Conservation (phyloP, 352 stramenopile species). For the Phytophthora capsici region DNA sequence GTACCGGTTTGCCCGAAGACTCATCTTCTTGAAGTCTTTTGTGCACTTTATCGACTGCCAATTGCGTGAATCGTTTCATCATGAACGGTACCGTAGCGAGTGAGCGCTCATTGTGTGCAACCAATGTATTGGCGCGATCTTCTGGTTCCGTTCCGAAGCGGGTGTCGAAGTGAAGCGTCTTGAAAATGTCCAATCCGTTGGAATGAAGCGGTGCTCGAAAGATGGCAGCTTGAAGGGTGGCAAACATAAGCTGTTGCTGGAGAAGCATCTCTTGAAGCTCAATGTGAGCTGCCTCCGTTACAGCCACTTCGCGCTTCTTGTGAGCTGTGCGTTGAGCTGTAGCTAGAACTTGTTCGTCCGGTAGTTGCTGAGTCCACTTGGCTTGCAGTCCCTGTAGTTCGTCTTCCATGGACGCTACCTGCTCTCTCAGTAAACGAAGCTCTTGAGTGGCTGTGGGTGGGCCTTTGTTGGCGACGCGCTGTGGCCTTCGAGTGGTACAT, state of each 20-base stretch:
- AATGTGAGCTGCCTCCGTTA: constrained; percentile 20
- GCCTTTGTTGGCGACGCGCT: constrained; percentile 17
- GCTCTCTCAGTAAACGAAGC: constrained; percentile 26
- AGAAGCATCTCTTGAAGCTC: constrained; percentile 35
- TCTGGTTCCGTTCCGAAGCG: constrained; percentile 16
- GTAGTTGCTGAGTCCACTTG: constrained; percentile 32
- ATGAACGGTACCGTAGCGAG: constrained; percentile 24
- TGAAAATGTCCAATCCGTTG: constrained; percentile 21
- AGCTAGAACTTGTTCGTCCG: constrained; percentile 21
- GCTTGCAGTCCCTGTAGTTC: constrained; percentile 24
- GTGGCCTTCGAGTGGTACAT: constrained; percentile 4
- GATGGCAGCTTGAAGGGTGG: constrained; percentile 37
- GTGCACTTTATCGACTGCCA: constrained; percentile 22
- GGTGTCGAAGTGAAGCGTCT: constrained; percentile 38
- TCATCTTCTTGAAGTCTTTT: constrained; percentile 4
- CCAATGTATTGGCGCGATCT: constrained; percentile 18
- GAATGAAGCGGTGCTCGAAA: constrained; percentile 37
- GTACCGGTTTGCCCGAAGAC: neutral
- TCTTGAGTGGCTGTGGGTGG: constrained; percentile 32
- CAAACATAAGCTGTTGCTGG: constrained; percentile 45
- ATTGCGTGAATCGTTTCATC: constrained; percentile 26
- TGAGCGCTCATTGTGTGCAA: constrained; percentile 28
- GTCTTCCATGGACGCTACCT: constrained; percentile 41
- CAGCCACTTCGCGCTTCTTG: constrained; percentile 26
- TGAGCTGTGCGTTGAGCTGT: constrained; percentile 24